A percentile compares a stretch with the other conserved stretches of the same genome.
Evolutionary conservation across 2,329 filamentous ascomycete species (phyloP).

Genomic region (Calonectria honghensis): DNA sequence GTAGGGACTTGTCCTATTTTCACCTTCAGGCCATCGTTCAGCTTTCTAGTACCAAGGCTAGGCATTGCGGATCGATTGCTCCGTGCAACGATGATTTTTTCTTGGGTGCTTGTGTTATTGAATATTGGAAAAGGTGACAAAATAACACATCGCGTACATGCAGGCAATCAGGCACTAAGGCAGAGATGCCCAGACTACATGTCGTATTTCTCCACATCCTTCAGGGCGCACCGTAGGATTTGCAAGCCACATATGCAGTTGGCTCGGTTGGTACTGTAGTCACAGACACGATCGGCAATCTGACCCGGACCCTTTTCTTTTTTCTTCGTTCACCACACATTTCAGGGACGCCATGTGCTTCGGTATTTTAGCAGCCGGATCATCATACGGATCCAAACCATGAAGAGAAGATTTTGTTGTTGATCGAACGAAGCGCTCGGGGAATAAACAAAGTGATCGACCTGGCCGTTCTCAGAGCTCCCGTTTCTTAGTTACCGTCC

Average conservation of each 20-base stretch:
- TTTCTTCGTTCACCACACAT: not conserved
- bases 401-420: slow-evolving; percentile 6
- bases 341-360: slow-evolving; percentile 4
- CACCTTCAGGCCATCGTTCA: too few species aligned
- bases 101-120: too few species aligned
- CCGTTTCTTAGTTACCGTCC: not conserved
- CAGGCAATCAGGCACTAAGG: not conserved
- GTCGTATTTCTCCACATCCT: slow-evolving; percentile 16
- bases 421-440: slow-evolving; percentile 8
- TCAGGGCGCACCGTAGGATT: slow-evolving; percentile 13
- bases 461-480: not conserved
- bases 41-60: not conserved
- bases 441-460: slow-evolving; percentile 1
- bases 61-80: not conserved
- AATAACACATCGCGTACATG: not conserved
- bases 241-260: slow-evolving; percentile 19
- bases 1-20: slow-evolving; percentile 1
- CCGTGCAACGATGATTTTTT: not conserved
- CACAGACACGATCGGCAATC: slow-evolving; percentile 15
- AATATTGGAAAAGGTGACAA: not conserved
- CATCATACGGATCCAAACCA: not conserved
- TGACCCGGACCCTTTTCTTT: not conserved
- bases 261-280: not conserved
- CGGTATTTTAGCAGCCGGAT: slow-evolving; percentile 12
- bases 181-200: not conserved